Evolutionary conservation across 2,329 filamentous ascomycete genomes (phyloP).

Genomic region (Fusarium sp.): DNA sequence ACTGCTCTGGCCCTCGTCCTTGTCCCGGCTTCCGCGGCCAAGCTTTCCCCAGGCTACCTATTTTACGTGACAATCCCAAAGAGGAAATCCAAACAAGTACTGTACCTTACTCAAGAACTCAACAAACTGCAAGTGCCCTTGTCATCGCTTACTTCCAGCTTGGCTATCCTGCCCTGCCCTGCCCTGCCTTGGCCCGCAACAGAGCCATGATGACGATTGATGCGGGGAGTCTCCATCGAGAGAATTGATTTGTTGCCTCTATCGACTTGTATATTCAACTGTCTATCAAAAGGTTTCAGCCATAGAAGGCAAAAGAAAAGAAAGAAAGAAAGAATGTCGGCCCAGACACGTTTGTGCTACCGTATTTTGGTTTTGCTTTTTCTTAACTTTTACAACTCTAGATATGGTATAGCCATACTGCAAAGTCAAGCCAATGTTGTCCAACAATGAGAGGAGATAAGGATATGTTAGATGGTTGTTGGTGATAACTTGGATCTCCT

Average conservation of each 20-base stretch:
- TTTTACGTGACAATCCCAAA: slow-evolving; percentile 31
- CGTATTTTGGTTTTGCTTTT: not conserved
- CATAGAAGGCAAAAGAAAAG: slow-evolving; percentile 5
- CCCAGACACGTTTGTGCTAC: not conserved
- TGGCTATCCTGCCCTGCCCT: not conserved
- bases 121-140: slow-evolving; percentile 38
- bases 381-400: not conserved
- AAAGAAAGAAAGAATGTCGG: not conserved
- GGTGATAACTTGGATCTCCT: not conserved
- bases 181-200: not conserved
- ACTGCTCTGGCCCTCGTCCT: not conserved
- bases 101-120: slow-evolving; percentile 17
- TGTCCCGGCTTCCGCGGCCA: slow-evolving; percentile 18
- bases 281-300: slow-evolving; percentile 3
- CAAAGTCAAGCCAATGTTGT: slow-evolving; percentile 17
- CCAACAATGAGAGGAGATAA: slow-evolving; percentile 7
- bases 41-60: slow-evolving; percentile 30
- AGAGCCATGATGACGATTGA: slow-evolving; percentile 22
- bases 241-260: not conserved
- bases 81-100: slow-evolving; percentile 22
- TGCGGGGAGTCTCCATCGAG: not conserved
- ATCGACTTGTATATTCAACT: not conserved
- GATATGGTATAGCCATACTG: not conserved
- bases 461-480: not conserved
- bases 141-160: slow-evolving; percentile 18